Conservation (phyloP, 306 rosid species). For the Cucumis melo region DNA sequence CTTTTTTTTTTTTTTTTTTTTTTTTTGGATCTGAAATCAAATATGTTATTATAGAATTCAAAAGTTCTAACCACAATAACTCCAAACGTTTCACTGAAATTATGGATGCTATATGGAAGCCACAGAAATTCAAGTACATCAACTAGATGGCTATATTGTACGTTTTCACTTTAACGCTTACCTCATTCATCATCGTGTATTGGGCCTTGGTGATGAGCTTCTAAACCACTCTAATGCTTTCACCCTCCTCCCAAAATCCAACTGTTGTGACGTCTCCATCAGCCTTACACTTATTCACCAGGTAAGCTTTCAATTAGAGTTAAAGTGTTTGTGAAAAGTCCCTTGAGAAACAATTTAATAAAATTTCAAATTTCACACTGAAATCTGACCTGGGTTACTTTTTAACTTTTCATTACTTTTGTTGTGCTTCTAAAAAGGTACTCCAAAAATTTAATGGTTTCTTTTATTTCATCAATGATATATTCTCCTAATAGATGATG, state of each 20-base stretch:
- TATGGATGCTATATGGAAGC: conserved; percentile 99
- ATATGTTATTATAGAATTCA: too few relatives aligned
- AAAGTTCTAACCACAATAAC: too few relatives aligned
- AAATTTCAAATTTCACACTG: not conserved
- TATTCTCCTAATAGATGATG: too few relatives aligned
- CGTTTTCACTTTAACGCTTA: conserved; percentile 80
- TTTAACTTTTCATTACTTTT: too few relatives aligned
- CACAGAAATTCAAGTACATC: too few relatives aligned
- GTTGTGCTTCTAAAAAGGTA: too few relatives aligned
- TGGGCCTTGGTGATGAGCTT: conserved; percentile 94
- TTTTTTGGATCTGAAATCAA: not conserved
- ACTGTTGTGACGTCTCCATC: conserved; percentile 74
- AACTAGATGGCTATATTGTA: conserved; percentile 72
- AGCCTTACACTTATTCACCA: conserved; percentile 91
- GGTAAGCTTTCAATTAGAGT: conserved; percentile 16
- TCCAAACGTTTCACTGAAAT: conserved; percentile 47
- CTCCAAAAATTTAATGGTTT: too few relatives aligned
- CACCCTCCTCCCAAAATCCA: conserved; percentile 64
- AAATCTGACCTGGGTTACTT: not conserved
- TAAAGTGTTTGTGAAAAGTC: not conserved
- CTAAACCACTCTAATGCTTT: conserved; percentile 85
- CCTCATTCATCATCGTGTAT: conserved; percentile 74
- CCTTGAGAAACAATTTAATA: not conserved
- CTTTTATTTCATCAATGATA: too few relatives aligned
- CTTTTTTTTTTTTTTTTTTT: too few relatives aligned